Conservation (phyloP, 306 rosid genomes). For the Acacia melanoxylon region DNA sequence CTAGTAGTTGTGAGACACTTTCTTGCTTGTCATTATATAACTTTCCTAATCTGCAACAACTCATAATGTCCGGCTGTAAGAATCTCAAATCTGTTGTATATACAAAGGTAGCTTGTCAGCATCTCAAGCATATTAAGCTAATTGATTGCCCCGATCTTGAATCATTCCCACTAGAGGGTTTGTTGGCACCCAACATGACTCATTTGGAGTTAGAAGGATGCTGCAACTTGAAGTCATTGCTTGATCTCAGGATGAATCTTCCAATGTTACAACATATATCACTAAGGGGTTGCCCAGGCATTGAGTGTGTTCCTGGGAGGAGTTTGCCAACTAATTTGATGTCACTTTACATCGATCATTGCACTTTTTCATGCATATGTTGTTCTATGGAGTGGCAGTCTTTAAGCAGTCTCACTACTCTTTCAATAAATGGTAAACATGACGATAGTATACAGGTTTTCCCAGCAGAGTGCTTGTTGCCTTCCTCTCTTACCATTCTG, state of each 20-base stretch:
- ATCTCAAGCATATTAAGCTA: background rate
- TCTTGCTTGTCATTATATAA: background rate
- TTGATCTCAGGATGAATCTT: background rate
- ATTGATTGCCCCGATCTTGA: background rate
- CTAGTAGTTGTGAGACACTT: background rate
- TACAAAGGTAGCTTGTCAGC: background rate
- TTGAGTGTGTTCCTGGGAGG: conserved; percentile 1
- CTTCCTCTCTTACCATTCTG: background rate
- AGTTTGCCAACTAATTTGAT: conserved; percentile 1
- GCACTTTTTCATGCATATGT: background rate
- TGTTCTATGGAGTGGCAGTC: background rate
- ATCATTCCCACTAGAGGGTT: background rate
- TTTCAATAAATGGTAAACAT: background rate
- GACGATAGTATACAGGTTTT: background rate
- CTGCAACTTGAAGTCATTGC: background rate
- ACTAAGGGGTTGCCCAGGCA: background rate
- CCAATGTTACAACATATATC: background rate
- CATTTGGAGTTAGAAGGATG: background rate
- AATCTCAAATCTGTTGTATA: background rate
- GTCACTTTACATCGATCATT: background rate
- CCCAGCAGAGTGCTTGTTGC: background rate
- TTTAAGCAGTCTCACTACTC: background rate
- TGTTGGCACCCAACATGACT: background rate
- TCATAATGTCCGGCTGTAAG: background rate
- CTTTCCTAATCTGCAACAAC: background rate